Base-by-base conservation (phyloP, 352 stramenopile genomes). In the Phytophthora kernoviae region DNA sequence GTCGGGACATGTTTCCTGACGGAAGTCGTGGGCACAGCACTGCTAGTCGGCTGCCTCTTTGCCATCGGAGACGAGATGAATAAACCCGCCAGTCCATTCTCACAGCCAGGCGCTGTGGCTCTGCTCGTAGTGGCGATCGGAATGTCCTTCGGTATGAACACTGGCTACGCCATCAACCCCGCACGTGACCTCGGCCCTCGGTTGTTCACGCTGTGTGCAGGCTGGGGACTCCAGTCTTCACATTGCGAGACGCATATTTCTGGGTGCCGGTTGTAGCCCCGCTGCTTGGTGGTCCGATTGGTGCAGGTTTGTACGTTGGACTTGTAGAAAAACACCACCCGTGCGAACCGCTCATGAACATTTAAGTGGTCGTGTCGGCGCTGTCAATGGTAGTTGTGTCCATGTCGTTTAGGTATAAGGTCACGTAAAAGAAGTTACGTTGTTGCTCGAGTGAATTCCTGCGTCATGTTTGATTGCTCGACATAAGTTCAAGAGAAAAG, bases 91-190 rank as follows among this genome's bases (percentile, higher is more conserved):
- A 79, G 60, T 27, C 52, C 70, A 10, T 83, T 68, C 49, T 63
- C 55, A 32, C 66, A 75, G 21, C 81, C 81, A 5, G 58, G 48
- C 11, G 68, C 77, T 0, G 68, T 85, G 17, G 78, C 71, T 18
- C 46, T 87, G 24, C 49, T 91, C 12, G 66, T 91, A 22, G 61
- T 74, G 22, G 79, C 62, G 0, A 79, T 90, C 22, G 81, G 78
- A 36, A 90, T 90, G 72, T 62, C 76, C 5, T 88, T 90, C 59
- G 81, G 81, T 18, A 79, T 80, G 56, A 90, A 88, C 70, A 82
- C 81, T 9, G 79, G 81, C 39, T 90, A 88, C 60, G 81, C 81
- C 14, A 62, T 90, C 45, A 90, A 90, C 62, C 81, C 77, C 5
- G 77, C 77, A 4, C 65, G 73, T 5, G 77, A 84, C 56, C 75